Evolutionary conservation across 2,329 filamentous ascomycete species (phyloP).

Genomic region (Pseudofabraea citricarpa): DNA sequence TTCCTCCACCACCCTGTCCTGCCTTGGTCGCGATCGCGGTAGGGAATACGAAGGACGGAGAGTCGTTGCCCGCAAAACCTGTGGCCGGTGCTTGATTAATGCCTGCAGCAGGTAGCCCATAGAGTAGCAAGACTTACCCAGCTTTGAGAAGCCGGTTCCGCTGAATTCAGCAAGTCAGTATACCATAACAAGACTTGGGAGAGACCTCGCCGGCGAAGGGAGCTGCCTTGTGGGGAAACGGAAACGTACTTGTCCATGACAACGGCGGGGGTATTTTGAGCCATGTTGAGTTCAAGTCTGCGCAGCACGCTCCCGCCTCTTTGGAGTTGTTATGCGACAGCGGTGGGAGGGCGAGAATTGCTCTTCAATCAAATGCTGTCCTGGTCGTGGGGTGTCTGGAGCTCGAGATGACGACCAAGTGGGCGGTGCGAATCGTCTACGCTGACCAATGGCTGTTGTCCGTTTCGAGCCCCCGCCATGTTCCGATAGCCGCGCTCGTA

Average conservation of each 20-base stretch:
- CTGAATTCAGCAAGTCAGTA: conserved; percentile 44
- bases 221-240: conserved; percentile 23
- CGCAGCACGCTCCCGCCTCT: conserved; percentile 20
- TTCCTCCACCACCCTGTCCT: conserved; percentile 60
- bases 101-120: too few species aligned
- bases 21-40: conserved; percentile 95
- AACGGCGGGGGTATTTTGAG: conserved; percentile 99
- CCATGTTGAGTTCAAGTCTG: conserved; percentile 57
- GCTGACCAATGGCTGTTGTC: conserved; percentile 7
- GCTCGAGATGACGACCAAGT: conserved; percentile 15
- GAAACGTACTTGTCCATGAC: conserved; percentile 99
- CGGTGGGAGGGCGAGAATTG: conserved; percentile 5
- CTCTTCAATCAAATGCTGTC: neutral
- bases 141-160: conserved; percentile 98
- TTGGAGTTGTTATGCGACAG: conserved; percentile 24
- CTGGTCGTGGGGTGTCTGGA: neutral
- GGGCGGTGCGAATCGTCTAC: conserved; percentile 13
- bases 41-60: conserved; percentile 97
- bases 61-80: conserved; percentile 99
- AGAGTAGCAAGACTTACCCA: conserved; percentile 59
- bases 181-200: conserved; percentile 8
- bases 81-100: conserved; percentile 8
- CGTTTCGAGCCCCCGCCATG: conserved; percentile 1
- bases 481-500: neutral
- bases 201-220: conserved; percentile 8